A percentile compares a stretch with the other conserved stretches of the same genome.
Evolutionary conservation across 352 stramenopile genomes (phyloP).

Genomic region (Globisporangium acanthophoron): DNA sequence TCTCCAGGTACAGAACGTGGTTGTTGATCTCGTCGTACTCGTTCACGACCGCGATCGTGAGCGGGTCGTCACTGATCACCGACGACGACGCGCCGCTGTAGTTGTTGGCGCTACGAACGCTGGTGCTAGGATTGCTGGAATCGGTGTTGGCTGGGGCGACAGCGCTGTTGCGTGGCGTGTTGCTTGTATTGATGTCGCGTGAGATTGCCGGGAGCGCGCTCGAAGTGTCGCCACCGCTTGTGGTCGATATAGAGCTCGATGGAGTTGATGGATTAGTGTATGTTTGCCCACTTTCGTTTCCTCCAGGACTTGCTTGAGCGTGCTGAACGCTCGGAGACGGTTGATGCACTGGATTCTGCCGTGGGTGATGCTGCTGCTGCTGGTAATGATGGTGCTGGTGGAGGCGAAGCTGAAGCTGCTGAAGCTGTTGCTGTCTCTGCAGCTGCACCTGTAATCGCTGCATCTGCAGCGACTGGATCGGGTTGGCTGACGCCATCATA

Average conservation of each 20-base stretch:
- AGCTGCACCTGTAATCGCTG: background rate
- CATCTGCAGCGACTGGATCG: background rate
- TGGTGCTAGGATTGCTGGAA: slow-evolving; percentile 5
- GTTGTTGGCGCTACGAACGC: slow-evolving; percentile 8
- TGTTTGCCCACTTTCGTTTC: background rate
- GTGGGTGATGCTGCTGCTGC: slow-evolving; percentile 11
- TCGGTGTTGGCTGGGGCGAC: background rate
- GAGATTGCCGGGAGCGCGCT: background rate
- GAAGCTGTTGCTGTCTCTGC: slow-evolving; percentile 12
- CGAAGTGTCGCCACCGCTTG: background rate
- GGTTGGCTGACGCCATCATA: background rate
- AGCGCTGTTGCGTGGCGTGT: background rate
- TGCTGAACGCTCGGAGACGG: background rate
- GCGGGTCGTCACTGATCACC: slow-evolving; percentile 12
- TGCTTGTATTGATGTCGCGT: background rate
- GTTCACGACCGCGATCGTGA: slow-evolving; percentile 17
- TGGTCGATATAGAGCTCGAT: background rate
- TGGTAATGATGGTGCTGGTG: slow-evolving; percentile 6
- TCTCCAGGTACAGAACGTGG: slow-evolving; percentile 12
- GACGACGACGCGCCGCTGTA: background rate
- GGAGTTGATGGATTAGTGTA: background rate
- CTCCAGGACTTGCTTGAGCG: background rate
- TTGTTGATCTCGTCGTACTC: slow-evolving; percentile 21
- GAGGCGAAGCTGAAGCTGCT: background rate
- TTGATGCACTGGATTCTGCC: slow-evolving; percentile 3